Evolutionary conservation across 2,329 filamentous ascomycete genomes (phyloP).

Genomic region (Colletotrichum sp.): DNA sequence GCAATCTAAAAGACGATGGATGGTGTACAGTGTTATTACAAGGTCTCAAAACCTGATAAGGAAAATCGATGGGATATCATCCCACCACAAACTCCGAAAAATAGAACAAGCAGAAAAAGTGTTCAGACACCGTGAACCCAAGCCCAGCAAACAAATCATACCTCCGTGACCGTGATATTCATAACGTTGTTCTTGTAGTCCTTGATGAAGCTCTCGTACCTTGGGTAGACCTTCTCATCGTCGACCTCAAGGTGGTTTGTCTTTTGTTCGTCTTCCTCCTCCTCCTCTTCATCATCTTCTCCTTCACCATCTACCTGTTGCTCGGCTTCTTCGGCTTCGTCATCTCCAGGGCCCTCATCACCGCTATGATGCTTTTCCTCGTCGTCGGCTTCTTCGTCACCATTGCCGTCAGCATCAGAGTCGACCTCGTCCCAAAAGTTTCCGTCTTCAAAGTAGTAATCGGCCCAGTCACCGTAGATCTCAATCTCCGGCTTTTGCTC

Average conservation of each 20-base stretch:
- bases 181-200: conserved; percentile 15
- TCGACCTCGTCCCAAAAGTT: conserved; percentile 13
- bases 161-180: conserved; percentile 7
- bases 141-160: not conserved
- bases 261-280: not conserved
- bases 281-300: not conserved
- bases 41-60: not conserved
- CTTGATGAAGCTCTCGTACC: conserved; percentile 19
- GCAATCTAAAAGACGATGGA: not conserved
- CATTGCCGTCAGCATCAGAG: not conserved
- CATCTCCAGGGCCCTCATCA: not conserved
- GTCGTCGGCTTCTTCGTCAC: not conserved
- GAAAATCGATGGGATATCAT: not conserved
- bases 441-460: conserved; percentile 23
- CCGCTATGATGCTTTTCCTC: not conserved
- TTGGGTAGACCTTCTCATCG: not conserved
- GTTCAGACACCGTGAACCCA: not conserved
- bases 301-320: not conserved
- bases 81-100: not conserved
- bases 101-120: not conserved
- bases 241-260: not conserved
- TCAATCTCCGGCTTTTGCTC: not conserved
- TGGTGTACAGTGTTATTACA: not conserved
- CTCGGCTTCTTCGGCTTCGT: not conserved
- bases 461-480: conserved; percentile 23